A percentile compares a stretch with the other conserved stretches of the same genome.
Conservation (phyloP, 768 basidiomycete species). For the Termitomyces sp. region DNA sequence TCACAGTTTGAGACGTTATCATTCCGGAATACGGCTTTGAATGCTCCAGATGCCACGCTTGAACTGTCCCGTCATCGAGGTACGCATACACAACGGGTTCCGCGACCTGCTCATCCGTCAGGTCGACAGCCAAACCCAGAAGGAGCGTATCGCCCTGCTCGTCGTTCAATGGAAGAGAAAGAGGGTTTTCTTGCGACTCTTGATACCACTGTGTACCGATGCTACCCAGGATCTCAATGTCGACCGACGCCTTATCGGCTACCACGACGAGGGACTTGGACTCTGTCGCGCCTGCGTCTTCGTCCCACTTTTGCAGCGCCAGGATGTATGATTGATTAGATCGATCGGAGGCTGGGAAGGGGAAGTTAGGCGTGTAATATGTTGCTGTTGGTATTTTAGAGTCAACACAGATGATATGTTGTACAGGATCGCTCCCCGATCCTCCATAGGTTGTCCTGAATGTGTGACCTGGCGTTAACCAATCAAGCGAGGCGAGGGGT, state of each 20-base stretch:
- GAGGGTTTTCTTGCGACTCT: slow-evolving; percentile 46
- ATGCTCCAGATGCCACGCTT: slow-evolving; percentile 70
- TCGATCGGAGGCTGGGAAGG: slow-evolving; percentile 39
- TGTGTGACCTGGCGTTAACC: slow-evolving; percentile 66
- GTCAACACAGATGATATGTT: slow-evolving; percentile 45
- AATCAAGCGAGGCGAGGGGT: slow-evolving; percentile 52
- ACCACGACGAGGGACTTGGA: slow-evolving; percentile 40
- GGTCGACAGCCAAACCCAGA: slow-evolving; percentile 60
- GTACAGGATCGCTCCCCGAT: slow-evolving; percentile 28
- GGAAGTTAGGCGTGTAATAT: slow-evolving; percentile 36
- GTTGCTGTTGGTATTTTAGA: slow-evolving; percentile 34
- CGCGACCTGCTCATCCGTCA: slow-evolving; percentile 43
- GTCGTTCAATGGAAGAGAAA: slow-evolving; percentile 65
- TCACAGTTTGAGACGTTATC: slow-evolving; percentile 22
- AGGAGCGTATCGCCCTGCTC: slow-evolving; percentile 69
- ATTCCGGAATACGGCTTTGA: slow-evolving; percentile 58
- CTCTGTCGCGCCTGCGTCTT: slow-evolving; percentile 31
- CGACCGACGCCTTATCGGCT: slow-evolving; percentile 43
- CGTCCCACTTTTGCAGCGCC: slow-evolving; percentile 45
- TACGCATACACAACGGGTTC: slow-evolving; percentile 70
- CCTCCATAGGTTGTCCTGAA: slow-evolving; percentile 66
- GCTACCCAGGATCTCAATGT: slow-evolving; percentile 44
- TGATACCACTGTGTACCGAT: slow-evolving; percentile 42
- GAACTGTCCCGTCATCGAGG: slow-evolving; percentile 73
- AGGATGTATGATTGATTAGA: slow-evolving; percentile 32